phyloP scores from a whole-genome alignment of 805 yeast species.

The Kregervanrija fluxuum region DNA sequence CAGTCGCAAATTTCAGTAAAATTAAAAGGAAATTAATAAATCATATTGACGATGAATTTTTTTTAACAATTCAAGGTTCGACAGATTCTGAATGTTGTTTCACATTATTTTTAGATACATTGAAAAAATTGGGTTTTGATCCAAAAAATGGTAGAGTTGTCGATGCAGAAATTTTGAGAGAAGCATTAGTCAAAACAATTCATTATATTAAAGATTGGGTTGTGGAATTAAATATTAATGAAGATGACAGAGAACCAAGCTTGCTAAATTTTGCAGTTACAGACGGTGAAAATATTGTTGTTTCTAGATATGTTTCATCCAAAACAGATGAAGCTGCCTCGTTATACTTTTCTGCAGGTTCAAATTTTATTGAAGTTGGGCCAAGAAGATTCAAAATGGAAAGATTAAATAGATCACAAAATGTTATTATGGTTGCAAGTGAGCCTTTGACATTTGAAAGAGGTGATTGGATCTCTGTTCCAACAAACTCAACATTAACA shows the following conservation, averaged over 20 bases:
- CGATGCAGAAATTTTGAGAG: conserved; percentile 48
- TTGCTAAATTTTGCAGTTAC: conserved; percentile 90
- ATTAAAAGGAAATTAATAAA: conserved; percentile 69
- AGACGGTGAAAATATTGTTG: conserved; percentile 82
- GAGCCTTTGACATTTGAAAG: conserved; percentile 96
- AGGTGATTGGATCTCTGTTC: conserved; percentile 96
- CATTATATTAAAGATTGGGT: conserved; percentile 77
- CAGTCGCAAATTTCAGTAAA: conserved; percentile 60
- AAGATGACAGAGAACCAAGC: conserved; percentile 56
- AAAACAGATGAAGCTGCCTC: conserved; percentile 94
- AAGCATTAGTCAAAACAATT: conserved; percentile 69
- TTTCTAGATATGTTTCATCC: conserved; percentile 82
- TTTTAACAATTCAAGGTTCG: conserved; percentile 79
- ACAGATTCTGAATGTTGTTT: conserved; percentile 96
- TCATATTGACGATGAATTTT: conserved; percentile 74
- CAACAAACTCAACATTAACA: conserved; percentile 82
- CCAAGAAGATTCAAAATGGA: conserved; percentile 95
- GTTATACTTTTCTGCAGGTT: conserved; percentile 88
- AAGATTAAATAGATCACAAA: conserved; percentile 84
- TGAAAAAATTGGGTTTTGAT: conserved; percentile 69
- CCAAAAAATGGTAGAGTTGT: conserved; percentile 34
- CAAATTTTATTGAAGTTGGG: conserved; percentile 79
- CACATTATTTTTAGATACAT: conserved; percentile 76
- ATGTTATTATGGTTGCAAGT: conserved; percentile 88
- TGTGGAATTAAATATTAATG: conserved; percentile 39